Evolutionary conservation across 2,329 filamentous ascomycete genomes (phyloP).

Genomic region (Fusarium succisae): DNA sequence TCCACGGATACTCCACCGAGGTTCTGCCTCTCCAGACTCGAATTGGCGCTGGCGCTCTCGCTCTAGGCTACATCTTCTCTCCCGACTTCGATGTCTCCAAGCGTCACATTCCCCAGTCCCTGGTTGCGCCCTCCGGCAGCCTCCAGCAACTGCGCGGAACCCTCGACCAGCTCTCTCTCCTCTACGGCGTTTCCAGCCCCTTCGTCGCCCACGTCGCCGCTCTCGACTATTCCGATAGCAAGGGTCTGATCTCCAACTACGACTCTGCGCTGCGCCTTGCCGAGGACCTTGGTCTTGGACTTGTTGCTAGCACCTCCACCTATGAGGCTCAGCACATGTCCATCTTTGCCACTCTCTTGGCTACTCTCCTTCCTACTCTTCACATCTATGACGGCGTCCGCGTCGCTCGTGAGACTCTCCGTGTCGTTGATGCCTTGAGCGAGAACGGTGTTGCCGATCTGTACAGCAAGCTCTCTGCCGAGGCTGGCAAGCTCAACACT

Average conservation of each 20-base stretch:
- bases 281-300: slow-evolving; percentile 88
- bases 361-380: slow-evolving; percentile 80
- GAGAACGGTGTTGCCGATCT: slow-evolving; percentile 73
- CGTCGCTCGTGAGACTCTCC: slow-evolving; percentile 82
- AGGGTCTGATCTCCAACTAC: slow-evolving; percentile 88
- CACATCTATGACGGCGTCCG: slow-evolving; percentile 90
- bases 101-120: slow-evolving; percentile 88
- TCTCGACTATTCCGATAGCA: slow-evolving; percentile 77
- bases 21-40: slow-evolving; percentile 87
- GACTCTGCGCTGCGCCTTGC: slow-evolving; percentile 79
- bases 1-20: slow-evolving; percentile 80
- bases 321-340: slow-evolving; percentile 97
- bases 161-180: slow-evolving; percentile 88
- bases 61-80: slow-evolving; percentile 96
- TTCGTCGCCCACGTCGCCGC: slow-evolving; percentile 94
- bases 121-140: slow-evolving; percentile 86
- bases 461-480: slow-evolving; percentile 73
- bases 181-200: slow-evolving; percentile 92
- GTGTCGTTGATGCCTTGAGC: slow-evolving; percentile 83
- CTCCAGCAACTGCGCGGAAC: slow-evolving; percentile 82
- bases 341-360: slow-evolving; percentile 83
- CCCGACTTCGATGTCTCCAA: slow-evolving; percentile 94
- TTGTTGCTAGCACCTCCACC: slow-evolving; percentile 85
- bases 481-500: slow-evolving; percentile 69
- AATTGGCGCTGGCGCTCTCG: slow-evolving; percentile 87